Evolutionary conservation across 2,329 filamentous ascomycete species (phyloP), one percentile per base, ranked within the genome.

Genomic region (Bipolaris cookei): DNA sequence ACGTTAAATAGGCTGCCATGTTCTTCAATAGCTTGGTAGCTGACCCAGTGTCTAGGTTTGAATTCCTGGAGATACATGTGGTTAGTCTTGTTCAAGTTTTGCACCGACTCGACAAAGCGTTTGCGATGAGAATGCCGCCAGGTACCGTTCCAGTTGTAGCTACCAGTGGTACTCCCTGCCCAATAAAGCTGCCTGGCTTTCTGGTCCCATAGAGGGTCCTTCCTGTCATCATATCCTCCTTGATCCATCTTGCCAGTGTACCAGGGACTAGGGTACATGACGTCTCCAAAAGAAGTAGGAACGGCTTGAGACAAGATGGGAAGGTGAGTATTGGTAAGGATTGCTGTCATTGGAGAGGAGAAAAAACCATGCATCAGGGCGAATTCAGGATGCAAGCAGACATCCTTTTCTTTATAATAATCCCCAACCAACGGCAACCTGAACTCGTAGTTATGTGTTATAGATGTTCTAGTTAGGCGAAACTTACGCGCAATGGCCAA

Each of bases 121-220:
- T 85, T 81, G 1, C 84, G 78, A 18, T 86, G 84, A 38, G 76
- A 79, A 1, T 69, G 47, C 1, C 59, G 62, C 82, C 82, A 84
- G 0, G 66, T 52, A 1, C 69, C 59, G 10, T 72, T 66, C 0
- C 59, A 58, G 0, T 70, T 73, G 38, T 73, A 79, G 0, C 79
- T 83, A 2, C 84, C 85, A 0, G 84, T 86, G 0, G 79, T 84
- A 0, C 81, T 84, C 0, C 85, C 85, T 0, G 81, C 79, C 85
- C 85, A 87, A 66, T 86, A 87, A 0, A 86, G 64, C 2, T 78
- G 79, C 35, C 82, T 79, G 1, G 61, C 61, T 62, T 87, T 88
- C 5, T 74, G 45, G 0, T 80, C 69, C 83, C 84, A 87, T 0
- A 72, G 65, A 0, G 78, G 38, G 55, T 86, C 84, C 2, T 73